Evolutionary conservation across 2,329 filamentous ascomycete genomes (phyloP), one percentile per base, ranked within the genome.

Genomic region (Ceratocystis variospora): DNA sequence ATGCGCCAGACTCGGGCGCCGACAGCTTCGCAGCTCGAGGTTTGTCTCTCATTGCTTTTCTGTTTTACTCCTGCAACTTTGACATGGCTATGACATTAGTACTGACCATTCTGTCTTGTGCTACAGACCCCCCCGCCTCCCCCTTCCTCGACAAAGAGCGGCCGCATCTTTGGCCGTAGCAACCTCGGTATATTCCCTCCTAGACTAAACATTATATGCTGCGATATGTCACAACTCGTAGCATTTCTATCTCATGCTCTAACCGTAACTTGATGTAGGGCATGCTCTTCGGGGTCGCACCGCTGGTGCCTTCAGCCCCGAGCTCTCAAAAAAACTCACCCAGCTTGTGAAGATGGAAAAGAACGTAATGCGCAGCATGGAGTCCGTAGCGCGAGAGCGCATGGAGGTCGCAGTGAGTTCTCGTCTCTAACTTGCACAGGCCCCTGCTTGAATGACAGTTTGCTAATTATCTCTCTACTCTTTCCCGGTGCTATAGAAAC

Each of bases 341-440:
- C 90, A 96, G 79, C 84, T 99, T 64, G 94, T 99, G 70, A 99
- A 99, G 85, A 99, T 99, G 94, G 94, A 99, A 80, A 99, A 99
- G 86, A 97, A 99, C 75, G 90, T 96, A 67, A 99, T 99, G 94
- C 90, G 94, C 77, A 96, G 91, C 76, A 87, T 97, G 82, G 94
- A 99, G 76, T 83, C 90, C 62, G 94, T 97, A 65, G 91, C 91
- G 59, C 87, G 91, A 73, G 94, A 99, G 81, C 87, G 94, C 72
- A 97, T 97, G 91, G 94, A 97, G 73, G 93, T 96, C 71, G 94
- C 94, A 74, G 91, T 96, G 88, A 74, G 90, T 83, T 25, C 48
- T 12, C 5, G 10, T 37, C 15, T 15, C n/a, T 25, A 15, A 37
- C 10, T n/a, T 37, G 10, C 28, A 59, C 31, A n/a, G 7, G 17